A percentile compares a stretch with the other conserved stretches of the same genome.
These are phyloP conservation scores for Penicillium silybi DNA, from an alignment of 495 filamentous ascomycete species.

Conservation along the genomic window DNA sequence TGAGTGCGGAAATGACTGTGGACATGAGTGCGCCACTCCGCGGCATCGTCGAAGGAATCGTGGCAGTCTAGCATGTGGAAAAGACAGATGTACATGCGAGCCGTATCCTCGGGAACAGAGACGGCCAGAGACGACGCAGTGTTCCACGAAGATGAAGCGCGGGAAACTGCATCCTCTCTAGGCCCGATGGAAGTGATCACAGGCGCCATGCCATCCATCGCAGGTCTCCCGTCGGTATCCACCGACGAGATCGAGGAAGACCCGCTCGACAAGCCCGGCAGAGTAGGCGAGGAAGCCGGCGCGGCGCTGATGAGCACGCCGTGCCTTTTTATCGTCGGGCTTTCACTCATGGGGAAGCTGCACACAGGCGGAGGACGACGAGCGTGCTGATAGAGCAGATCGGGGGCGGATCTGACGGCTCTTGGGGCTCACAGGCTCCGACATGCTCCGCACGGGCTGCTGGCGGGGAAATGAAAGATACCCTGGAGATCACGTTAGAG, in stretches of 20 bases:
- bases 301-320: conserved; percentile 12
- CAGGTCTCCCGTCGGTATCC: conserved; percentile 11
- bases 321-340: conserved; percentile 8
- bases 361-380: neutral
- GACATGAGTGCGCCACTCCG: conserved; percentile 41
- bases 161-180: conserved; percentile 1
- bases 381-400: neutral
- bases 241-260: conserved; percentile 21
- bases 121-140: conserved; percentile 6
- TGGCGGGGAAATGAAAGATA: neutral
- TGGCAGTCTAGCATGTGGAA: conserved; percentile 46
- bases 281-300: conserved; percentile 11
- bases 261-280: conserved; percentile 20
- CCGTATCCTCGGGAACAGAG: neutral
- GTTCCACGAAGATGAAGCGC: conserved; percentile 20
- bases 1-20: conserved; percentile 41
- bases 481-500: neutral
- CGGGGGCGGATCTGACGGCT: neutral
- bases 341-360: neutral
- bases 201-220: conserved; percentile 16
- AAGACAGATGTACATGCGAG: conserved; percentile 35
- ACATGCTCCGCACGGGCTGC: conserved; percentile 22
- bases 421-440: conserved; percentile 16
- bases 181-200: conserved; percentile 7
- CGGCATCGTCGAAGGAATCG: conserved; percentile 31